phyloP scores from a whole-genome alignment of 768 basidiomycete species.

The Terana coerulea region DNA sequence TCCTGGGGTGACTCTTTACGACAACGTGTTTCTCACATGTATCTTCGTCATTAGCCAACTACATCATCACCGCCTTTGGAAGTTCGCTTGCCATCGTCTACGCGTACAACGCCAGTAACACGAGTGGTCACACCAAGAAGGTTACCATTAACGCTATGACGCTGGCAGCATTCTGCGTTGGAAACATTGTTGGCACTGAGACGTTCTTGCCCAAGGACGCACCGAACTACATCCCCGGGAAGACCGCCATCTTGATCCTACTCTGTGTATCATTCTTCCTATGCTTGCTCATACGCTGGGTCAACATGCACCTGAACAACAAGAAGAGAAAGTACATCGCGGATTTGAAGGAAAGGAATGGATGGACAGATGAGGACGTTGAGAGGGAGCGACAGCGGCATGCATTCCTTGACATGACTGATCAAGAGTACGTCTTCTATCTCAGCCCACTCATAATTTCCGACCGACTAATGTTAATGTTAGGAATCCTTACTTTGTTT shows the following conservation, averaged over 20 bases:
- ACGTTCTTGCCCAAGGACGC: conserved; percentile 61
- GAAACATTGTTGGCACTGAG: conserved; percentile 60
- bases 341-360: conserved; percentile 38
- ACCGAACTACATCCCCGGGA: conserved; percentile 63
- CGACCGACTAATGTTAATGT: neutral
- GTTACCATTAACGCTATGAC: conserved; percentile 60
- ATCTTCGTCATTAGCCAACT: conserved; percentile 32
- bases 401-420: conserved; percentile 61
- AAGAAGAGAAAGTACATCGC: conserved; percentile 41
- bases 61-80: conserved; percentile 51
- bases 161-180: conserved; percentile 47
- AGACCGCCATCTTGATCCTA: conserved; percentile 59
- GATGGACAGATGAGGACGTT: conserved; percentile 57
- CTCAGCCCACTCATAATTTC: no score
- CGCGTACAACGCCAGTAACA: conserved; percentile 63
- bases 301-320: conserved; percentile 50
- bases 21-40: neutral
- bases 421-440: conserved; percentile 46
- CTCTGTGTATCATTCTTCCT: conserved; percentile 48
- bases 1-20: neutral
- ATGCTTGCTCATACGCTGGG: conserved; percentile 46
- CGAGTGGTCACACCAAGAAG: conserved; percentile 64
- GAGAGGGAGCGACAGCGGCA: conserved; percentile 55
- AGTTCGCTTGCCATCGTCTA: conserved; percentile 56
- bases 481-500: conserved; percentile 58